phyloP scores from a whole-genome alignment of 352 stramenopile genomes.

The Globisporangium splendens region DNA sequence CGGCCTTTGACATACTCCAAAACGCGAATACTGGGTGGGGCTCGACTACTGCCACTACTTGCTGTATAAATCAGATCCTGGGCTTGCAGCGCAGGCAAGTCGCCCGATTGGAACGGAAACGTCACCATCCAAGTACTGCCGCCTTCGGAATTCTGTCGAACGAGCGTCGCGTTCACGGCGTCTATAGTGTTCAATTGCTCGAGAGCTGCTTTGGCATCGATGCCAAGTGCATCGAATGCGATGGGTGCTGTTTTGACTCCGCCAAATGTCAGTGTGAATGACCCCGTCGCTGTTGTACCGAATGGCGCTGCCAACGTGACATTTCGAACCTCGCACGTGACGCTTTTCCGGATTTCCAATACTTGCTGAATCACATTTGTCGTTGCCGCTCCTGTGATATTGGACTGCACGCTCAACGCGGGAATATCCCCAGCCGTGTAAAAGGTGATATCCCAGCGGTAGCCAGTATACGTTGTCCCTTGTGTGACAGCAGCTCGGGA shows the following conservation, averaged over 20 bases:
- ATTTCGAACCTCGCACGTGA: constrained; percentile 21
- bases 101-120: constrained; percentile 28
- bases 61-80: constrained; percentile 9
- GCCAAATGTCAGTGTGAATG: constrained; percentile 15
- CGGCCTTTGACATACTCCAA: constrained; percentile 5
- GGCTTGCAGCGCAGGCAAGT: constrained; percentile 13
- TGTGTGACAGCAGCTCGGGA: constrained; percentile 9
- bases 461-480: constrained; percentile 14
- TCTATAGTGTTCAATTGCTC: constrained; percentile 17
- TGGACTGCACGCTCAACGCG: constrained; percentile 13
- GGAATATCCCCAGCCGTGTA: constrained; percentile 22
- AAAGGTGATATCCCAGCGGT: constrained; percentile 32
- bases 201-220: constrained; percentile 11
- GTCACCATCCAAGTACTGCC: constrained; percentile 29
- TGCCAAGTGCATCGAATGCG: constrained; percentile 10
- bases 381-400: constrained; percentile 14
- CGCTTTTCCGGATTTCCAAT: constrained; percentile 15
- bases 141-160: constrained; percentile 19
- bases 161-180: constrained; percentile 22
- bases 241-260: constrained; percentile 7
- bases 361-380: constrained; percentile 8
- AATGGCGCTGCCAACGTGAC: constrained; percentile 14
- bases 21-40: constrained; percentile 9
- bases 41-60: constrained; percentile 2
- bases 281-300: constrained; percentile 10